Conservation (phyloP, 305 asterid genomes). For the Solanum hybrid region DNA sequence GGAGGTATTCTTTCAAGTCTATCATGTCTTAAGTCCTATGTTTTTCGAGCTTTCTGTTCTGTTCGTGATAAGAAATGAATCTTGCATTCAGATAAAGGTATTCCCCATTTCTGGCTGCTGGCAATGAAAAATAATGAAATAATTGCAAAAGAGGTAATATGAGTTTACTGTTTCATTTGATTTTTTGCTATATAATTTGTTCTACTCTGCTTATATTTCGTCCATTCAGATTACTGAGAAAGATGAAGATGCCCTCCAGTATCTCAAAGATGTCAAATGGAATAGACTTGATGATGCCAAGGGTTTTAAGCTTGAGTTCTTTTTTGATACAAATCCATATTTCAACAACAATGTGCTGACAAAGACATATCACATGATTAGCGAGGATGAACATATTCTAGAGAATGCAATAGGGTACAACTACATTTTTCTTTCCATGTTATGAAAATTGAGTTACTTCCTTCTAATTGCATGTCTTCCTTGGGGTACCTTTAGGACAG, state of each 20-base stretch:
- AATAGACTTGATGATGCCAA: constrained; percentile 51
- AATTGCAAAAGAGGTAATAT: constrained; percentile 8
- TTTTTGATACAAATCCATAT: constrained; percentile 59
- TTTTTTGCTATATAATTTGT: neutral
- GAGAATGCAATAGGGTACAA: constrained; percentile 79
- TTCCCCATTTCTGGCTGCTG: constrained; percentile 10
- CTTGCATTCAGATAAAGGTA: constrained; percentile 9
- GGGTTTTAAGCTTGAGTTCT: constrained; percentile 82
- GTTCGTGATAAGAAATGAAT: neutral
- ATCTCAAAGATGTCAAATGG: constrained; percentile 64
- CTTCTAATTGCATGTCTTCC: neutral
- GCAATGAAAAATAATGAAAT: constrained; percentile 16
- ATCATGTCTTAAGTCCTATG: neutral
- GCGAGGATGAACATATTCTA: constrained; percentile 63
- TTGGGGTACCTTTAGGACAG: constrained; percentile 17
- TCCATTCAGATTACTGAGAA: constrained; percentile 6
- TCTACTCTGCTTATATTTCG: neutral
- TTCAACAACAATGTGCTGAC: constrained; percentile 64
- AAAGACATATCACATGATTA: constrained; percentile 75
- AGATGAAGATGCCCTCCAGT: constrained; percentile 14
- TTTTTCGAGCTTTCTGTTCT: neutral
- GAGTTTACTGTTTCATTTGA: neutral
- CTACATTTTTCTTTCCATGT: neutral
- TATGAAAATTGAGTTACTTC: neutral
- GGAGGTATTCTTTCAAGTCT: constrained; percentile 20